Evolutionary conservation across 306 rosid species (phyloP).

Genomic region (Clitoria ternatea): DNA sequence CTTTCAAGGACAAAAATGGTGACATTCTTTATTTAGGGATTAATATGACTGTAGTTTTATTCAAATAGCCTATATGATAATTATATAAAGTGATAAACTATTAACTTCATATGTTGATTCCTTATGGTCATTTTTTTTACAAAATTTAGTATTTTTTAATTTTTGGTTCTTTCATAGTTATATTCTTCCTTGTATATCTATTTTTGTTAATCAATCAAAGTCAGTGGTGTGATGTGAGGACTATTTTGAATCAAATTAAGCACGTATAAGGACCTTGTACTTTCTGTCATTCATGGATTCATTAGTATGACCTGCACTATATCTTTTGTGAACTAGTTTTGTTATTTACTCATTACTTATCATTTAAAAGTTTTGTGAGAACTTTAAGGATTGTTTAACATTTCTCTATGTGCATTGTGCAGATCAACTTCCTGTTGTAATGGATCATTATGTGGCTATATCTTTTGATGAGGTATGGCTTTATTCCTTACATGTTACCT

Average conservation of each 20-base stretch:
- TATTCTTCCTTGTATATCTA: neutral
- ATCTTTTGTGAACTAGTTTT: neutral
- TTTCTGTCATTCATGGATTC: neutral
- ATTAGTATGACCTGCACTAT: neutral
- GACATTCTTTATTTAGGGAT: too few relatives aligned
- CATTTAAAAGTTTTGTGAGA: neutral
- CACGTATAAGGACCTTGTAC: neutral
- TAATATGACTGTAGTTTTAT: neutral
- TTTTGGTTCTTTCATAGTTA: too few relatives aligned
- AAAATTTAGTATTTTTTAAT: too few relatives aligned
- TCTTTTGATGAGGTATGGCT: conserved; percentile 64
- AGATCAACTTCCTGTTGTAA: conserved; percentile 54
- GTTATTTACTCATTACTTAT: neutral
- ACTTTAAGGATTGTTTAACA: neutral
- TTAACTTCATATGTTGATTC: too few relatives aligned
- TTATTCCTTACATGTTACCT: neutral
- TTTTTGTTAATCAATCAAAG: neutral
- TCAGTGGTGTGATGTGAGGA: neutral
- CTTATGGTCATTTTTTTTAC: too few relatives aligned
- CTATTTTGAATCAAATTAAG: neutral
- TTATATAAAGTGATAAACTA: too few relatives aligned
- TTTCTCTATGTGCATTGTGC: conserved; percentile 32
- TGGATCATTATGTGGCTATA: conserved; percentile 45
- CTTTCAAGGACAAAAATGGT: neutral
- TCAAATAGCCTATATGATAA: too few relatives aligned